phyloP scores from a whole-genome alignment of 2,329 filamentous ascomycete genomes.

The Coniochaeta hoffmannii region DNA sequence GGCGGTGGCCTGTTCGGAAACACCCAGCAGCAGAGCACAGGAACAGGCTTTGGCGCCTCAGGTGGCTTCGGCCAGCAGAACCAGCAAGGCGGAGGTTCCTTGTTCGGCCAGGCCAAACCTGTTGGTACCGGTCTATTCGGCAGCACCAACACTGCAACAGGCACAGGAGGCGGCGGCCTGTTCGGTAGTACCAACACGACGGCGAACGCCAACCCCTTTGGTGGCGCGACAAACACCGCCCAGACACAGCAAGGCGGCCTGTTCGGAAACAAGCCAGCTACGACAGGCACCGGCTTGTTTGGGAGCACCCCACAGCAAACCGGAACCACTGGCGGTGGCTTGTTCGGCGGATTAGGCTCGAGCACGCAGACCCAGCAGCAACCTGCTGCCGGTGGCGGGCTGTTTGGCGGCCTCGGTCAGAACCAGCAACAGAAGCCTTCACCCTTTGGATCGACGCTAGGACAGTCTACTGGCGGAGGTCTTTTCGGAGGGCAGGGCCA shows the following conservation, averaged over 20 bases:
- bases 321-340: slow-evolving; percentile 21
- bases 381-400: slow-evolving; percentile 18
- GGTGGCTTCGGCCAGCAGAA: background rate
- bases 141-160: slow-evolving; percentile 14
- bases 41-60: background rate
- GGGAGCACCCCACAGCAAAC: slow-evolving; percentile 24
- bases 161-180: slow-evolving; percentile 1
- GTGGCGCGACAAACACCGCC: slow-evolving; percentile 1
- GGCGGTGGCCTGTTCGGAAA: slow-evolving; percentile 10
- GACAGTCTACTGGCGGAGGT: slow-evolving; percentile 34
- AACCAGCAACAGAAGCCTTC: slow-evolving; percentile 44
- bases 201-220: slow-evolving; percentile 4
- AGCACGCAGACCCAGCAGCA: slow-evolving; percentile 13
- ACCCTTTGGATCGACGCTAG: slow-evolving; percentile 41
- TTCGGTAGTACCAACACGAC: slow-evolving; percentile 2
- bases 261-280: slow-evolving; percentile 6
- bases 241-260: slow-evolving; percentile 6
- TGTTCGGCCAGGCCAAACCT: slow-evolving; percentile 4
- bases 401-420: slow-evolving; percentile 46
- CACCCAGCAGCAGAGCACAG: slow-evolving; percentile 15
- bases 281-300: slow-evolving; percentile 11
- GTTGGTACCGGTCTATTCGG: slow-evolving; percentile 28
- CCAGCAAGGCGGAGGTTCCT: background rate
- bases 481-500: slow-evolving; percentile 47
- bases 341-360: slow-evolving; percentile 36